Conservation (phyloP, 2,329 filamentous ascomycete genomes). For the Dactylellina parvicollis region DNA sequence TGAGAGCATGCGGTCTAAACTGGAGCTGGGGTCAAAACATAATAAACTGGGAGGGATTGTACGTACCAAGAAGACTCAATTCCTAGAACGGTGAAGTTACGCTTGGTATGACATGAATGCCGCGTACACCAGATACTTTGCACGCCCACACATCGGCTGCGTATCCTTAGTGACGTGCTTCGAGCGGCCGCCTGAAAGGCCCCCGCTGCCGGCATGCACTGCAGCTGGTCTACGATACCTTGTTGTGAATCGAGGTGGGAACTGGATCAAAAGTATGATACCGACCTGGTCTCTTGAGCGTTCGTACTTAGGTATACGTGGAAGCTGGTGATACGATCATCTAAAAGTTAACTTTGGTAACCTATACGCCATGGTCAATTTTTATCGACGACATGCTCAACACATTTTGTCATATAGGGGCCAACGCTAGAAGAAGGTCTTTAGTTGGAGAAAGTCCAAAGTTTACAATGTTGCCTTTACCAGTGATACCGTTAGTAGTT, state of each 20-base stretch:
- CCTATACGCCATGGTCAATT: neutral
- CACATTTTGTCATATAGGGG: too few relatives aligned
- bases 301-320: neutral
- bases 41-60: neutral
- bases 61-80: slow-evolving; percentile 77
- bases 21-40: too few relatives aligned
- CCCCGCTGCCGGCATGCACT: slow-evolving; percentile 24
- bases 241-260: neutral
- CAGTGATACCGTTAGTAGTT: too few relatives aligned
- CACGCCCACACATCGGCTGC: too few relatives aligned
- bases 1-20: too few relatives aligned
- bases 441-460: too few relatives aligned
- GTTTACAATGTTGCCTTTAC: too few relatives aligned
- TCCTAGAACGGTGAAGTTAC: slow-evolving; percentile 65
- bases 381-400: slow-evolving; percentile 37
- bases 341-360: neutral
- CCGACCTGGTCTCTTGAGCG: neutral
- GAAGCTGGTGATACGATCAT: neutral
- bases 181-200: slow-evolving; percentile 11
- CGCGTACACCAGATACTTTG: neutral
- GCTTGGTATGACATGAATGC: neutral
- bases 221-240: too few relatives aligned
- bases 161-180: slow-evolving; percentile 5
- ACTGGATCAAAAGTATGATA: neutral
- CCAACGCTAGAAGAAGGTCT: too few relatives aligned